A percentile compares a stretch with the other conserved stretches of the same genome.
Conservation (phyloP, 345 rosid genomes). For the Gossypium ekmanianum region DNA sequence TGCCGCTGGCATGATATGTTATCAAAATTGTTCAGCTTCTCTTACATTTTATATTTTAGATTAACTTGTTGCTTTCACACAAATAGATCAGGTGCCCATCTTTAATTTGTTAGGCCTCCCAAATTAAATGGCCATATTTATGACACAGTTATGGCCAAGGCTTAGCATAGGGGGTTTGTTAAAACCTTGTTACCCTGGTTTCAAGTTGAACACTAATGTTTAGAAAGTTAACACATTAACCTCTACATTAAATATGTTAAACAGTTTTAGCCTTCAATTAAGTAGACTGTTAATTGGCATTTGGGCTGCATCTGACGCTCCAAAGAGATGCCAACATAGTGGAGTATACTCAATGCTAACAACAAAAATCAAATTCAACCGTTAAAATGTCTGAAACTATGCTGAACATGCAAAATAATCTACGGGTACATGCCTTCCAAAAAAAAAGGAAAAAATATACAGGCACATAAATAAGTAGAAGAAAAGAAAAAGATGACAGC, state of each 20-base stretch:
- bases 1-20: neutral
- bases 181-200: neutral
- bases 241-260: neutral
- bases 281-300: neutral
- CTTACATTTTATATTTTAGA: constrained; percentile 1
- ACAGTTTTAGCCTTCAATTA: constrained; percentile 1
- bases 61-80: constrained; percentile 1
- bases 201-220: neutral
- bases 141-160: neutral
- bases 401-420: neutral
- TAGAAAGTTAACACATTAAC: neutral
- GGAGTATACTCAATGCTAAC: neutral
- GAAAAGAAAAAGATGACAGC: neutral
- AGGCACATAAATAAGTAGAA: neutral
- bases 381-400: constrained; percentile 1
- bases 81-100: neutral
- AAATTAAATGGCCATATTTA: constrained; percentile 2
- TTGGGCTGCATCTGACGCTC: neutral
- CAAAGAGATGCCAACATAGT: neutral
- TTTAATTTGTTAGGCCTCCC: constrained; percentile 6
- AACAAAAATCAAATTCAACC: neutral
- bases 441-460: neutral
- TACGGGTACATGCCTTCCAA: no score
- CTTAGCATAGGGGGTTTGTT: neutral
- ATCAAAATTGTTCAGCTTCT: neutral